Percentiles rank a stretch among this genome's conserved stretches.
Evolutionary conservation across 2,329 filamentous ascomycete species (phyloP).

Genomic region (Colletotrichum sp.): DNA sequence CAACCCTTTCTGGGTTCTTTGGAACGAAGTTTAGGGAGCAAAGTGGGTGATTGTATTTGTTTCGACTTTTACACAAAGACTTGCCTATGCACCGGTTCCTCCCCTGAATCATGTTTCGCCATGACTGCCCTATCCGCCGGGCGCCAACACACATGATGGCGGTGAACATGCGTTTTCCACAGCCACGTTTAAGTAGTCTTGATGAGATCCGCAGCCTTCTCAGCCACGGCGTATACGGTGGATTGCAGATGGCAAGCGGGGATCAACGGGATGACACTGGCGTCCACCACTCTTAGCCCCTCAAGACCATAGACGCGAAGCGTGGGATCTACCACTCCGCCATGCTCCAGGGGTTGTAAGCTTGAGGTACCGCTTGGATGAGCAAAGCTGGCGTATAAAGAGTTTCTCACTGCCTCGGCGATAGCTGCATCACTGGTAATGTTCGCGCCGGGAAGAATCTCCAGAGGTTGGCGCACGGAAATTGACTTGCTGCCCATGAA

Average conservation of each 20-base stretch:
- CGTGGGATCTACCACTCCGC: constrained; percentile 34
- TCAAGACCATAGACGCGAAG: constrained; percentile 34
- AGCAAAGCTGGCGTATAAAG: not conserved
- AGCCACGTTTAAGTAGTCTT: not conserved
- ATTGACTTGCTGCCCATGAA: constrained; percentile 23
- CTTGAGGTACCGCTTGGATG: constrained; percentile 54
- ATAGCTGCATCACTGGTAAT: constrained; percentile 4
- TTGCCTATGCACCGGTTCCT: not conserved
- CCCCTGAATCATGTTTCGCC: not conserved
- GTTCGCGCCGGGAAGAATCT: constrained; percentile 3
- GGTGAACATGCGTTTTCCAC: not conserved
- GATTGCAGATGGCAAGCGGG: constrained; percentile 34
- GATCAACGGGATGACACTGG: constrained; percentile 34
- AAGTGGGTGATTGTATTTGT: not conserved
- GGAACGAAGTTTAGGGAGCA: not conserved
- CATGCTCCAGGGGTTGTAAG: constrained; percentile 48
- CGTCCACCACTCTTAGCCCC: constrained; percentile 31
- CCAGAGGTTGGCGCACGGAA: not conserved
- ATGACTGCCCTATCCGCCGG: not conserved
- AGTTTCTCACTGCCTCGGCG: not conserved
- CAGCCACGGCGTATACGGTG: constrained; percentile 41
- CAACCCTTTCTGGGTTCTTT: not conserved
- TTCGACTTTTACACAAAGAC: not conserved
- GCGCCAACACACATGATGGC: not conserved
- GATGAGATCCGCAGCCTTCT: constrained; percentile 26